These are phyloP conservation scores for Colletotrichum lini DNA, from an alignment of 2,329 filamentous ascomycete genomes.

Conservation along the genomic window DNA sequence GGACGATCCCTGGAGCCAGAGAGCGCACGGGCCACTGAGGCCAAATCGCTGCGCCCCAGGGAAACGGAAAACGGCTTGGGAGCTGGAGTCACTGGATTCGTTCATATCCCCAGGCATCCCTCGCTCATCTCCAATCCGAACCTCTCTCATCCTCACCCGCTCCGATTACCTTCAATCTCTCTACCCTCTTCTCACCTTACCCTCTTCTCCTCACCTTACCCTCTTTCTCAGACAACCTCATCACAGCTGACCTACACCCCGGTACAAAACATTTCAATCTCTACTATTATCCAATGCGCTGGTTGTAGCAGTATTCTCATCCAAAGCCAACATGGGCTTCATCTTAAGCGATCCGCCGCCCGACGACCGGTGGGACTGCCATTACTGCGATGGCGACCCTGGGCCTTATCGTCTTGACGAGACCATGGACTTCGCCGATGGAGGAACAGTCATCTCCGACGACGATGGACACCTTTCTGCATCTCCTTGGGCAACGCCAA, in stretches of 20 bases:
- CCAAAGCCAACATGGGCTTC: conserved; percentile 28
- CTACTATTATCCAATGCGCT: conserved; percentile 13
- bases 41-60: conserved; percentile 40
- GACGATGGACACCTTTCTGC: background rate
- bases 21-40: conserved; percentile 40
- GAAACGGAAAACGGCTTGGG: conserved; percentile 14
- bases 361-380: conserved; percentile 23
- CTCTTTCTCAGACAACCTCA: background rate
- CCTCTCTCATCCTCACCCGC: conserved; percentile 34
- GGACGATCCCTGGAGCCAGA: background rate
- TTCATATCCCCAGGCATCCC: conserved; percentile 43
- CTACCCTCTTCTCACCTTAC: conserved; percentile 15
- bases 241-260: background rate
- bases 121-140: conserved; percentile 19
- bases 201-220: background rate
- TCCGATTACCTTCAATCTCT: conserved; percentile 28
- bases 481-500: background rate
- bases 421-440: background rate
- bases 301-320: conserved; percentile 27
- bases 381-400: conserved; percentile 30
- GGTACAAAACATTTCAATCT: conserved; percentile 18
- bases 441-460: conserved; percentile 9
- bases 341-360: conserved; percentile 15
- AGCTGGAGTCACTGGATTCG: conserved; percentile 29
- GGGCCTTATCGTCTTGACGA: background rate